Conservation (phyloP, 768 basidiomycete genomes). For the Galerina marginata region DNA sequence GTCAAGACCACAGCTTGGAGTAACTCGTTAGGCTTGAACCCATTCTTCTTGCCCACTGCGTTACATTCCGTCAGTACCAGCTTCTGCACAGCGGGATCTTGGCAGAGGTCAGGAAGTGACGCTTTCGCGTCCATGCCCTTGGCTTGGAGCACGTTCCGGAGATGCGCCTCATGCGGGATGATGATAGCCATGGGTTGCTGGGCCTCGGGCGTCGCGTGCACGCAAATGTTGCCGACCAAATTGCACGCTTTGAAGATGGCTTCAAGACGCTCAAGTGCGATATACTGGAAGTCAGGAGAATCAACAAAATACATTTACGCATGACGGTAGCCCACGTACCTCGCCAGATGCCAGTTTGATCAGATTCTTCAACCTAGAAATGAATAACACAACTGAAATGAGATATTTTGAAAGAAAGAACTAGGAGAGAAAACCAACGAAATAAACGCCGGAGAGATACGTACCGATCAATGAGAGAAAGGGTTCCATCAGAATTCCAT, state of each 20-base stretch:
- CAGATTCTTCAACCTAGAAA: constrained; percentile 79
- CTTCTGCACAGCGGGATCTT: constrained; percentile 55
- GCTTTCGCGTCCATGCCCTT: constrained; percentile 42
- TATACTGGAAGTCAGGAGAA: constrained; percentile 57
- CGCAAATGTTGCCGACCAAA: constrained; percentile 81
- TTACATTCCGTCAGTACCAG: constrained; percentile 82
- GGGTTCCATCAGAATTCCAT: constrained; percentile 92
- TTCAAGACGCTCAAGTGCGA: constrained; percentile 90
- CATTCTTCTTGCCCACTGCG: constrained; percentile 80
- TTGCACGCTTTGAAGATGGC: constrained; percentile 86
- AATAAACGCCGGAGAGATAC: constrained; percentile 22
- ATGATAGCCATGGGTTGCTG: constrained; percentile 87
- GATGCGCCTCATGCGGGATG: constrained; percentile 78
- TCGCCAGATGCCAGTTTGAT: constrained; percentile 86
- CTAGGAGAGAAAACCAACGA: neutral
- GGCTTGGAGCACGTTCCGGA: constrained; percentile 58
- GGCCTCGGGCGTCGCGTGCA: constrained; percentile 77
- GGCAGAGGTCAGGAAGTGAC: constrained; percentile 60
- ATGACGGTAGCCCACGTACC: constrained; percentile 38
- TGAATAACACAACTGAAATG: constrained; percentile 3
- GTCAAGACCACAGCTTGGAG: constrained; percentile 80
- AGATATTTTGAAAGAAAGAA: neutral
- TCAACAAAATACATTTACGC: constrained; percentile 7
- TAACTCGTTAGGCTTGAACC: constrained; percentile 80
- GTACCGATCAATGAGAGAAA: constrained; percentile 87